phyloP scores from a whole-genome alignment of 192 early-diverging fungal genomes.

The Rhizoclosmatium sp. region DNA sequence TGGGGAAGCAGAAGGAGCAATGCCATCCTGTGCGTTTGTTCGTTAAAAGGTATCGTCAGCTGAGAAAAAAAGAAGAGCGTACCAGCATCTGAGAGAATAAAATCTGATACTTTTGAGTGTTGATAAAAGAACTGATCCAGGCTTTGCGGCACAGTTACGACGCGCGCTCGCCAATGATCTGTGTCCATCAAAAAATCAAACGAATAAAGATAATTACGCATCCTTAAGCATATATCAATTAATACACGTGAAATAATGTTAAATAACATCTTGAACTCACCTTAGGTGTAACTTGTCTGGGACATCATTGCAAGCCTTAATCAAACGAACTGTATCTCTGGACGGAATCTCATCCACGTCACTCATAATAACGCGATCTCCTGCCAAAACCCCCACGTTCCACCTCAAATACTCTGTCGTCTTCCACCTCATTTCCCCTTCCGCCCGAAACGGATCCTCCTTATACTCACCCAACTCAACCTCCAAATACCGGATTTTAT shows the following conservation, averaged over 20 bases:
- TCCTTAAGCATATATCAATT: constrained; percentile 10
- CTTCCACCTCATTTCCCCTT: constrained; percentile 46
- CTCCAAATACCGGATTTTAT: constrained; percentile 60
- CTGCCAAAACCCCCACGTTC: constrained; percentile 28
- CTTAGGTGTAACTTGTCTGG: constrained; percentile 57
- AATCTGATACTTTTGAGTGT: constrained; percentile 45
- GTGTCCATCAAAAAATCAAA: constrained; percentile 63
- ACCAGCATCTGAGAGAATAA: constrained; percentile 52
- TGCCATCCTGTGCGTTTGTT: constrained; percentile 56
- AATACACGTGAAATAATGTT: neutral
- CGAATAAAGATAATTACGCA: constrained; percentile 64
- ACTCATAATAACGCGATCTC: constrained; percentile 59
- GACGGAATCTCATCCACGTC: constrained; percentile 70
- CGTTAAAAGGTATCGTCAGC: too few species aligned
- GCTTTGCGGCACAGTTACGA: constrained; percentile 41
- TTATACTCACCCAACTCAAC: constrained; percentile 32
- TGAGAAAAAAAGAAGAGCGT: too few species aligned
- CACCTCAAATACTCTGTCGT: constrained; percentile 55
- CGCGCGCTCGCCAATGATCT: constrained; percentile 56
- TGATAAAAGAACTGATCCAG: constrained; percentile 38
- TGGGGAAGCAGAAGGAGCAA: constrained; percentile 69
- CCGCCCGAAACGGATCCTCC: constrained; percentile 58
- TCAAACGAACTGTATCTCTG: constrained; percentile 53
- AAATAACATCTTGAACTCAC: neutral
- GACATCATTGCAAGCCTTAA: constrained; percentile 54